phyloP scores from a whole-genome alignment of 306 rosid species.

The Fragaria vesca region DNA sequence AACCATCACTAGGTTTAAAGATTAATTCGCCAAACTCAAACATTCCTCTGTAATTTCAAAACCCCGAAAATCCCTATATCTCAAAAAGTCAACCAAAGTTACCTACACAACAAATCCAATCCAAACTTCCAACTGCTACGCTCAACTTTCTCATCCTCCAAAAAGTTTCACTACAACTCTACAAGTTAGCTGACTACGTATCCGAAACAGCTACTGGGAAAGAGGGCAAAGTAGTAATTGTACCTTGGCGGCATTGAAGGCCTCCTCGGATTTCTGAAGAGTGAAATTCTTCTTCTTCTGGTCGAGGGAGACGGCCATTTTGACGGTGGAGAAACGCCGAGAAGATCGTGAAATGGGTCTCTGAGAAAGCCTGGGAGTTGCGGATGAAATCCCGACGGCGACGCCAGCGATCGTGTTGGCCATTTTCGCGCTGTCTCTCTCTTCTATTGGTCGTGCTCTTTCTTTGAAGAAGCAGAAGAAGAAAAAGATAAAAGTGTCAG shows the following conservation, averaged over 20 bases:
- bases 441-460: neutral
- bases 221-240: neutral
- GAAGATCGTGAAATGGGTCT: slow-evolving; percentile 24
- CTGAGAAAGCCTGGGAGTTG: slow-evolving; percentile 31
- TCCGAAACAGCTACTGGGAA: neutral
- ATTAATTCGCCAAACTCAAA: neutral
- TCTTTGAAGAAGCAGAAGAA: neutral
- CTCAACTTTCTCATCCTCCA: neutral
- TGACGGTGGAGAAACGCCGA: slow-evolving; percentile 33
- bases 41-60: neutral
- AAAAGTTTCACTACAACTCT: neutral
- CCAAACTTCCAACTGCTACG: neutral
- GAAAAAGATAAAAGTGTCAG: slow-evolving; percentile 1
- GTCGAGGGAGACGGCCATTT: slow-evolving; percentile 76
- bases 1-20: neutral
- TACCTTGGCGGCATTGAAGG: slow-evolving; percentile 89
- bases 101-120: neutral
- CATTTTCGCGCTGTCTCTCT: slow-evolving; percentile 30
- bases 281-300: slow-evolving; percentile 59
- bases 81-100: neutral
- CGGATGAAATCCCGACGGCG: slow-evolving; percentile 41
- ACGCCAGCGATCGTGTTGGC: slow-evolving; percentile 42
- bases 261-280: slow-evolving; percentile 80
- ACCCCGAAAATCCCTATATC: neutral
- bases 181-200: neutral